Conservation (phyloP, 805 yeast genomes). For the Saturnispora gosingensis region DNA sequence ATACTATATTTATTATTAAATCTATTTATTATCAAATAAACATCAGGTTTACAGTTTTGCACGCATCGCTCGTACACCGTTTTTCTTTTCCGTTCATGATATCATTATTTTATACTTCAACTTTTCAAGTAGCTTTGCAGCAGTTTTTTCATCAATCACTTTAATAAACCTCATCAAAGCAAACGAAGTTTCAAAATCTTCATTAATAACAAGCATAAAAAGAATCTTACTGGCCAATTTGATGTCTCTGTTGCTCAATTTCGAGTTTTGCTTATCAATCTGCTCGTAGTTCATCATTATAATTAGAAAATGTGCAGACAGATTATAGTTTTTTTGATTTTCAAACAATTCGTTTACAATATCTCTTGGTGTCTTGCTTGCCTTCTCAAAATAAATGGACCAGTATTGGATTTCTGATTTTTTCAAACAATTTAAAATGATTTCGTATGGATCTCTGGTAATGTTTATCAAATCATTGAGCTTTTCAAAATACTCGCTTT, state of each 20-base stretch:
- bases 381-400: conserved; percentile 36
- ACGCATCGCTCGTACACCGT: neutral
- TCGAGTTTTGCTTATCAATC: conserved; percentile 3
- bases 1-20: conserved; percentile 1
- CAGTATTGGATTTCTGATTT: conserved; percentile 46
- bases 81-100: neutral
- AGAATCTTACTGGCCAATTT: conserved; percentile 35
- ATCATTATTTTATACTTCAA: conserved; percentile 13
- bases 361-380: conserved; percentile 36
- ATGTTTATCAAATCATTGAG: conserved; percentile 26
- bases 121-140: conserved; percentile 30
- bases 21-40: neutral
- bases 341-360: conserved; percentile 33
- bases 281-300: conserved; percentile 41
- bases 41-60: too few species aligned
- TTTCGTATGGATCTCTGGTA: conserved; percentile 26
- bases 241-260: conserved; percentile 27
- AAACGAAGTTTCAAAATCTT: conserved; percentile 45
- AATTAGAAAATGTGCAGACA: conserved; percentile 44
- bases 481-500: conserved; percentile 22
- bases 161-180: conserved; percentile 47
- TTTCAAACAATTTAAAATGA: conserved; percentile 43
- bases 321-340: conserved; percentile 31
- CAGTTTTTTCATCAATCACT: conserved; percentile 31
- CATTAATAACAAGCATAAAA: conserved; percentile 30